These are phyloP conservation scores for Aphanomyces euteiches DNA, from an alignment of 352 stramenopile genomes.

Conservation along the genomic window DNA sequence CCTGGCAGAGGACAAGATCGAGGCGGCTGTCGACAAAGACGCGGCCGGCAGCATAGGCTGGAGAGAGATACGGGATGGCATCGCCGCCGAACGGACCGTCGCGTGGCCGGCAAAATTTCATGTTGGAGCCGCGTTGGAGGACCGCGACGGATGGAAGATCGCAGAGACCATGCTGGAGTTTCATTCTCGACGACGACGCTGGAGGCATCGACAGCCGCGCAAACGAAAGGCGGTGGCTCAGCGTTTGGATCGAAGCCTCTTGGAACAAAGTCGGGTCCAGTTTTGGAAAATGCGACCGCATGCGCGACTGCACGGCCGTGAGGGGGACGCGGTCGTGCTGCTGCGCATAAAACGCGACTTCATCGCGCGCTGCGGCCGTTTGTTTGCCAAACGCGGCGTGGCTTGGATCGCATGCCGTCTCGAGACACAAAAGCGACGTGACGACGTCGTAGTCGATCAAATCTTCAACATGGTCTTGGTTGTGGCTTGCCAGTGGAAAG, in stretches of 20 bases:
- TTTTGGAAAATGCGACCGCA: slow-evolving; percentile 51
- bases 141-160: slow-evolving; percentile 13
- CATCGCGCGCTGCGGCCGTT: background rate
- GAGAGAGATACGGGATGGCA: slow-evolving; percentile 46
- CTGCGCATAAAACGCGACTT: slow-evolving; percentile 16
- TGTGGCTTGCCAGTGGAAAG: slow-evolving; percentile 47
- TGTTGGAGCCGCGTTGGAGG: slow-evolving; percentile 25
- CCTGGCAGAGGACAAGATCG: slow-evolving; percentile 62
- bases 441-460: slow-evolving; percentile 64
- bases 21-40: slow-evolving; percentile 59
- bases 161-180: background rate
- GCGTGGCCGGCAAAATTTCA: slow-evolving; percentile 35
- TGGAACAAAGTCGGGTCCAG: slow-evolving; percentile 35
- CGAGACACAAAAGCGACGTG: slow-evolving; percentile 47
- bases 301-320: slow-evolving; percentile 42
- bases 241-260: slow-evolving; percentile 9
- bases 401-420: slow-evolving; percentile 15
- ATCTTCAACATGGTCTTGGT: slow-evolving; percentile 43
- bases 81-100: slow-evolving; percentile 47
- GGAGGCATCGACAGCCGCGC: background rate
- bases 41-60: slow-evolving; percentile 51
- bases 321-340: background rate
- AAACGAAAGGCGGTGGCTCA: slow-evolving; percentile 18
- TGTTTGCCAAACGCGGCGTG: background rate
- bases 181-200: background rate